Percentiles rank a stretch among this genome's conserved stretches.
Conservation (phyloP, 495 filamentous ascomycete species). For the Talaromyces borbonicus region DNA sequence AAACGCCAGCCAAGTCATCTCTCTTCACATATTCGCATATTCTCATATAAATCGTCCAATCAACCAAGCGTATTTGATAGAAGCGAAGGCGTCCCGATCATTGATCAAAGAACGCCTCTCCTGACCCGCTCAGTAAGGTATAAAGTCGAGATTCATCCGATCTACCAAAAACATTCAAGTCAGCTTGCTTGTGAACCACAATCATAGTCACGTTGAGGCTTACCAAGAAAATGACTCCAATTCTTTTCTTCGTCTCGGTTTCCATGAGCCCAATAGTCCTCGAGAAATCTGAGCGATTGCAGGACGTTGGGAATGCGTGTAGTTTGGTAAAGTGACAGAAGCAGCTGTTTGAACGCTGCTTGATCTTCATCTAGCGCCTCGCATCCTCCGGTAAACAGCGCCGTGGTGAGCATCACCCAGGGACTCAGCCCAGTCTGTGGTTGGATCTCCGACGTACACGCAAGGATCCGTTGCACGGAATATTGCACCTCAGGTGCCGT, state of each 20-base stretch:
- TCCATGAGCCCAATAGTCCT: slow-evolving; percentile 32
- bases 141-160: slow-evolving; percentile 39
- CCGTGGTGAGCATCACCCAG: slow-evolving; percentile 39
- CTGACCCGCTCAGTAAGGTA: slow-evolving; percentile 26
- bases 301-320: slow-evolving; percentile 38
- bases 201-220: not conserved
- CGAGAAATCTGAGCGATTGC: slow-evolving; percentile 34
- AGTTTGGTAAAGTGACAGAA: slow-evolving; percentile 31
- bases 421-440: slow-evolving; percentile 33
- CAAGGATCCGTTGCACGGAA: slow-evolving; percentile 33
- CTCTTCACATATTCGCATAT: too few relatives aligned
- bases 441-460: slow-evolving; percentile 32
- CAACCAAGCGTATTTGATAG: too few relatives aligned
- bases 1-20: too few relatives aligned
- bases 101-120: not conserved
- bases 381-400: slow-evolving; percentile 37
- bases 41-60: too few relatives aligned
- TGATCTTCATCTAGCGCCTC: slow-evolving; percentile 32
- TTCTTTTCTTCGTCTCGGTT: slow-evolving; percentile 30
- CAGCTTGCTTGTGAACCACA: slow-evolving; percentile 9
- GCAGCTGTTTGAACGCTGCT: slow-evolving; percentile 24
- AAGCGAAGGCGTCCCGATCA: too few relatives aligned
- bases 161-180: slow-evolving; percentile 19
- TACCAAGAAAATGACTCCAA: slow-evolving; percentile 38
- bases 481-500: slow-evolving; percentile 26